A percentile compares a stretch with the other conserved stretches of the same genome.
Evolutionary conservation across 78 protist genomes (phyloP).

Genomic region (Tieghemostelium lacteum): DNA sequence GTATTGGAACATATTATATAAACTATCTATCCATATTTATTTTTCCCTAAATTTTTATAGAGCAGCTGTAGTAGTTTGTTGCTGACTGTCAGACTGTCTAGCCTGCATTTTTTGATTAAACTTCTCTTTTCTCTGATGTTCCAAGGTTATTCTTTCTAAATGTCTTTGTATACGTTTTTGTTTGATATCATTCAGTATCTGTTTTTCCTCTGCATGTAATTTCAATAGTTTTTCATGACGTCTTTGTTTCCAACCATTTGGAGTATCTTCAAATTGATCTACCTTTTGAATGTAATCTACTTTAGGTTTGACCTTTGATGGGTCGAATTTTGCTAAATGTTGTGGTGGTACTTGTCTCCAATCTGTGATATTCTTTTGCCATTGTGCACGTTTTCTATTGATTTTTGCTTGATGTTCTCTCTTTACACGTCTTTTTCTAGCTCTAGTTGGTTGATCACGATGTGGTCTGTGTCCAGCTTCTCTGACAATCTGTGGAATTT

Average conservation of each 20-base stretch:
- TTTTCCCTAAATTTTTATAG: not conserved
- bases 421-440: constrained; percentile 4
- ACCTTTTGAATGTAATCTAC: constrained; percentile 12
- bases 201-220: constrained; percentile 31
- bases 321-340: constrained; percentile 33
- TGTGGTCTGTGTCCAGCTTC: constrained; percentile 3
- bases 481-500: constrained; percentile 21
- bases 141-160: not conserved
- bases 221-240: not conserved
- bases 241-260: constrained; percentile 55
- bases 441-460: constrained; percentile 52
- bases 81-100: not conserved
- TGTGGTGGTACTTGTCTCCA: constrained; percentile 57
- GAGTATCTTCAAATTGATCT: constrained; percentile 19
- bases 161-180: constrained; percentile 22
- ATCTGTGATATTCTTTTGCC: constrained; percentile 17
- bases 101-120: not conserved
- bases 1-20: constrained; percentile 59
- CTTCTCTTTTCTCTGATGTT: constrained; percentile 14
- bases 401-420: constrained; percentile 13
- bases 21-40: no score
- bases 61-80: not conserved
- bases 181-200: constrained; percentile 11
- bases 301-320: constrained; percentile 1
- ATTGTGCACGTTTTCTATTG: not conserved